A percentile compares a stretch with the other conserved stretches of the same genome.
Evolutionary conservation across 257 asterid genomes (phyloP).

Genomic region (Solanum sparsipilum): DNA sequence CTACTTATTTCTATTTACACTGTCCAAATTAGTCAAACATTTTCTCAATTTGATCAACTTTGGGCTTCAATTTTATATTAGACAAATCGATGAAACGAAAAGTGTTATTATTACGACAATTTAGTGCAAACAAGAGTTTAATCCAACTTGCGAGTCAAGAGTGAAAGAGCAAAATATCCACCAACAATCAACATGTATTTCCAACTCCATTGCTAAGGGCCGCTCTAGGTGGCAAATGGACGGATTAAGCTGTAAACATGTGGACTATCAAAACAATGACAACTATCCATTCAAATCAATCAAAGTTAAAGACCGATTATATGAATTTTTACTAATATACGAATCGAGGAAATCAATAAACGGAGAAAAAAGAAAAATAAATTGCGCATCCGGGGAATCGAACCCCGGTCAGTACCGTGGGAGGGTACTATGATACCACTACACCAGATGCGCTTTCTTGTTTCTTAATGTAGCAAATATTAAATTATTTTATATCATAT

Average conservation of each 20-base stretch:
- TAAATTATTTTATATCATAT: too few species aligned
- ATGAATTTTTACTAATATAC: too few species aligned
- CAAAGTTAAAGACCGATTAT: not conserved
- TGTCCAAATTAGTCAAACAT: too few species aligned
- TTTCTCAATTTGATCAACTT: too few species aligned
- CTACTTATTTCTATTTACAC: too few species aligned
- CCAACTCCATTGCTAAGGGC: not conserved
- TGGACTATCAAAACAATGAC: not conserved
- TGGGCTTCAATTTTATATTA: too few species aligned
- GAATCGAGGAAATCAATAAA: not conserved
- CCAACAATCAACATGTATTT: not conserved
- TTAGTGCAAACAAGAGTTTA: not conserved
- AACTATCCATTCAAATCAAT: not conserved
- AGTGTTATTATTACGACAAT: too few species aligned
- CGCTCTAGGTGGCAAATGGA: not conserved
- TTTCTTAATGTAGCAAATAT: not conserved
- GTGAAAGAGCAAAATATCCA: not conserved
- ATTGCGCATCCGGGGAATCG: not conserved
- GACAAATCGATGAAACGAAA: too few species aligned
- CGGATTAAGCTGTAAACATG: not conserved
- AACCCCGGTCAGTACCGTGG: slow-evolving; percentile 99
- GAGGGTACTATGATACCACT: slow-evolving; percentile 99
- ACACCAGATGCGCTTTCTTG: slow-evolving; percentile 89
- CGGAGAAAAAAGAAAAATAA: not conserved
- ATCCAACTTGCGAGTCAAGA: not conserved